These are phyloP conservation scores for Rugosomyces carneus DNA, from an alignment of 1,284 basidiomycete species.

Conservation along the genomic window DNA sequence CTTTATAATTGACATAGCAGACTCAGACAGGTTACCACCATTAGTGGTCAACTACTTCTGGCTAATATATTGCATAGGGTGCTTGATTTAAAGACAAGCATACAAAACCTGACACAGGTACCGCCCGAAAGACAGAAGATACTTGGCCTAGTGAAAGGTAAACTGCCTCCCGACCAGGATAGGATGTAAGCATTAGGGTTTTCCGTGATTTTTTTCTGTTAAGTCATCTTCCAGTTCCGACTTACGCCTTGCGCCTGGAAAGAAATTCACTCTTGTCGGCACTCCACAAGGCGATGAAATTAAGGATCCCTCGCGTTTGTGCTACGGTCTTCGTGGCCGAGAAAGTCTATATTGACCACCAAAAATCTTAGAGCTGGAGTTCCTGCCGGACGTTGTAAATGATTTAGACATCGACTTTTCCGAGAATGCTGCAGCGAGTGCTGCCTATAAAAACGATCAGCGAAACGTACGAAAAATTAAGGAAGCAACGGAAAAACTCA, in stretches of 20 bases:
- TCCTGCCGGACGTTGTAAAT: constrained; percentile 69
- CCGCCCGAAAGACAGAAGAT: constrained; percentile 88
- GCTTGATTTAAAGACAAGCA: constrained; percentile 58
- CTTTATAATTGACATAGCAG: constrained; percentile 55
- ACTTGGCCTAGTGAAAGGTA: constrained; percentile 80
- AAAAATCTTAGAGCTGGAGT: constrained; percentile 45
- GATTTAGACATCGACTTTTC: constrained; percentile 78
- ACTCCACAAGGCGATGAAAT: constrained; percentile 81
- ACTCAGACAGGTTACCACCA: constrained; percentile 58
- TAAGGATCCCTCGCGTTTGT: constrained; percentile 61
- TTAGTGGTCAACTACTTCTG: background rate
- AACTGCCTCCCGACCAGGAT: constrained; percentile 70
- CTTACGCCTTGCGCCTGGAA: constrained; percentile 50
- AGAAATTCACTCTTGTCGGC: constrained; percentile 78
- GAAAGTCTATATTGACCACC: background rate
- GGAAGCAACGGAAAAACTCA: constrained; percentile 62
- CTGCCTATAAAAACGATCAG: constrained; percentile 62
- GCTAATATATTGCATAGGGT: constrained; percentile 36
- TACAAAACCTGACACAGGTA: constrained; percentile 73
- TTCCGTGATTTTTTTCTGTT: background rate
- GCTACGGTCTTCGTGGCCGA: background rate
- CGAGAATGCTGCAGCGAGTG: constrained; percentile 49
- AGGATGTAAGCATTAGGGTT: constrained; percentile 45
- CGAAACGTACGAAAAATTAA: constrained; percentile 75
- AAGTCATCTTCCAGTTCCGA: constrained; percentile 40